phyloP scores from a whole-genome alignment of 129 eudicot species.

The Flaveria sonorensis region DNA sequence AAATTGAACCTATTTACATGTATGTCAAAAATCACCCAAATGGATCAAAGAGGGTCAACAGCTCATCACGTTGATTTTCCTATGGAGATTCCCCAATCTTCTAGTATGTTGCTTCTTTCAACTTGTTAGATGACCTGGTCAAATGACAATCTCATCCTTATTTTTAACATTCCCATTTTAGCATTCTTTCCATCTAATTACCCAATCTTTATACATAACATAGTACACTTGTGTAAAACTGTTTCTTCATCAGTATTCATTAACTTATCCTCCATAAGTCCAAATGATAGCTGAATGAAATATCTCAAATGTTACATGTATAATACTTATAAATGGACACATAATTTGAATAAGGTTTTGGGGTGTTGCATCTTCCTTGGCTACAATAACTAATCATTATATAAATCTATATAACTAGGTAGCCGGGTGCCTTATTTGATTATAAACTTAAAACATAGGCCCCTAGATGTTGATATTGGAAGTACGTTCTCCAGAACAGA shows the following conservation, averaged over 20 bases:
- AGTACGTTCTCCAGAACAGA: not conserved
- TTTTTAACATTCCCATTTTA: not conserved
- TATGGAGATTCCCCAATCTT: not conserved
- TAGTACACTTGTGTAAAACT: too few relatives aligned
- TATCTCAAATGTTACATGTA: not conserved
- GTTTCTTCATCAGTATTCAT: too few relatives aligned
- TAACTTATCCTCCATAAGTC: not conserved
- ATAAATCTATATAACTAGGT: not conserved
- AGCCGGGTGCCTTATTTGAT: not conserved
- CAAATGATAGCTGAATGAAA: not conserved
- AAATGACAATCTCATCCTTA: not conserved
- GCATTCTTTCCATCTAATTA: not conserved
- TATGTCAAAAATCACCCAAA: not conserved
- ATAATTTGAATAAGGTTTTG: too few relatives aligned
- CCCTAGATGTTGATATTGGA: not conserved
- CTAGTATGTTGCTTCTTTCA: not conserved
- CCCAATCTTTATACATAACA: too few relatives aligned
- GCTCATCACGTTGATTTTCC: not conserved
- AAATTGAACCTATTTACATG: not conserved
- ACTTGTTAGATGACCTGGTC: not conserved
- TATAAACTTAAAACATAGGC: not conserved
- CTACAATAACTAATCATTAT: not conserved
- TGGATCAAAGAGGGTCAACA: not conserved
- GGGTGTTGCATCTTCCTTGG: not conserved
- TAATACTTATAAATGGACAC: not conserved